A percentile compares a stretch with the other conserved stretches of the same genome.
phyloP scores from a whole-genome alignment of 495 filamentous ascomycete species.

The Neurospora tetrasperma region DNA sequence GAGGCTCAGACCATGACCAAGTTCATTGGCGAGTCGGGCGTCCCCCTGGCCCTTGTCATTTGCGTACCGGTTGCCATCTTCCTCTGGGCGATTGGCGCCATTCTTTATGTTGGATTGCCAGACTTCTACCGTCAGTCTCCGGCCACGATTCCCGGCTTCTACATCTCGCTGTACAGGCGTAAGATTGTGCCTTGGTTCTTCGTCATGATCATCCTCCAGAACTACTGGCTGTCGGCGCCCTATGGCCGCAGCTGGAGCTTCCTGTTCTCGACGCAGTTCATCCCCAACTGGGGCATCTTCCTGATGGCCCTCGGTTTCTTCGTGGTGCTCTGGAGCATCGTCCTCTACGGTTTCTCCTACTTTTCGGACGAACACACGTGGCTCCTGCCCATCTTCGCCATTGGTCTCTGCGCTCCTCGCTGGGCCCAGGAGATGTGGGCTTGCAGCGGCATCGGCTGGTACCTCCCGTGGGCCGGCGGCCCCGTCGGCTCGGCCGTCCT shows the following conservation, averaged over 20 bases:
- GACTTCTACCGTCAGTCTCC: constrained; percentile 58
- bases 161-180: constrained; percentile 43
- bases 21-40: constrained; percentile 16
- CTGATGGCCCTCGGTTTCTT: constrained; percentile 50
- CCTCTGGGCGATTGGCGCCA: constrained; percentile 41
- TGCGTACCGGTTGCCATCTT: constrained; percentile 40
- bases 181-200: constrained; percentile 54
- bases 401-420: constrained; percentile 51
- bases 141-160: constrained; percentile 55
- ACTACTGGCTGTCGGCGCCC: constrained; percentile 52
- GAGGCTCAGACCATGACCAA: constrained; percentile 15
- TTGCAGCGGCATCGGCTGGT: constrained; percentile 45
- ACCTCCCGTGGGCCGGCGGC: constrained; percentile 48
- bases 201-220: constrained; percentile 53
- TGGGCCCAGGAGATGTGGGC: constrained; percentile 61
- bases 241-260: constrained; percentile 56
- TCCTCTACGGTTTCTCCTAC: constrained; percentile 38
- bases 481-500: constrained; percentile 41
- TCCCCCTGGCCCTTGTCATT: constrained; percentile 36
- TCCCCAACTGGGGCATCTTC: constrained; percentile 42
- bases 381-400: constrained; percentile 57
- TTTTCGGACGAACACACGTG: constrained; percentile 48
- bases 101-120: constrained; percentile 48
- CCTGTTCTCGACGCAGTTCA: constrained; percentile 44
- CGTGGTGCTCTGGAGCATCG: constrained; percentile 42